These are phyloP conservation scores for Oldenlandia corymbosa DNA, from an alignment of 257 asterid genomes.

Conservation along the genomic window DNA sequence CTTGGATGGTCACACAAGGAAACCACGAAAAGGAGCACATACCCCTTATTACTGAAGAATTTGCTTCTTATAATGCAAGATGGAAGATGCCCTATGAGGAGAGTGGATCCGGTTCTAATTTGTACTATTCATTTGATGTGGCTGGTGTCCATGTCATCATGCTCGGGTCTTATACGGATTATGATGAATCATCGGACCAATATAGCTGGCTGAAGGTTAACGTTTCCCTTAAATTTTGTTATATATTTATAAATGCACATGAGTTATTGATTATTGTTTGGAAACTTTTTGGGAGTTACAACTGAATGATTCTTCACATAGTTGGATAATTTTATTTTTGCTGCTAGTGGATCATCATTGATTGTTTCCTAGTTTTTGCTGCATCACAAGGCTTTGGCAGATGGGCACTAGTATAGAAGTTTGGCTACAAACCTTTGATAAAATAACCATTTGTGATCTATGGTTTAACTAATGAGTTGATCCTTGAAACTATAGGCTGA, in stretches of 20 bases:
- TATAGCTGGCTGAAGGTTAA: conserved; percentile 83
- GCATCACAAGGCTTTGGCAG: not conserved
- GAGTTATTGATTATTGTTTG: not conserved
- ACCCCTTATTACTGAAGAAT: conserved; percentile 44
- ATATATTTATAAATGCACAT: not conserved
- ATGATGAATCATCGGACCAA: conserved; percentile 58
- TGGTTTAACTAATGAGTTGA: not conserved
- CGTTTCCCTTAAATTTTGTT: not conserved
- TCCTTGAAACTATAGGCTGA: conserved; percentile 50
- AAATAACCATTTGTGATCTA: too few relatives aligned
- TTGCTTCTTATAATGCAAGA: conserved; percentile 73
- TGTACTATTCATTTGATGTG: conserved; percentile 86
- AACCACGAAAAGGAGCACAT: conserved; percentile 80
- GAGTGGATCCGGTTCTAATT: conserved; percentile 75
- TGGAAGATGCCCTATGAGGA: conserved; percentile 95
- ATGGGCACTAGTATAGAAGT: not conserved
- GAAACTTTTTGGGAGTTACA: too few relatives aligned
- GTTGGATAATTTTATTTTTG: not conserved
- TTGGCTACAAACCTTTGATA: too few relatives aligned
- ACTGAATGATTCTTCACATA: not conserved
- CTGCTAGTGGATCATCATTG: not conserved
- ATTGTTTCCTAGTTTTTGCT: not conserved
- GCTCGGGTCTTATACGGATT: conserved; percentile 84
- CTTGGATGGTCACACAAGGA: conserved; percentile 99
- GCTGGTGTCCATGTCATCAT: conserved; percentile 79